Evolutionary conservation across 1,139 yeast species (phyloP), one percentile per base, ranked within the genome.

Genomic region (Blastobotrys illinoisensis): DNA sequence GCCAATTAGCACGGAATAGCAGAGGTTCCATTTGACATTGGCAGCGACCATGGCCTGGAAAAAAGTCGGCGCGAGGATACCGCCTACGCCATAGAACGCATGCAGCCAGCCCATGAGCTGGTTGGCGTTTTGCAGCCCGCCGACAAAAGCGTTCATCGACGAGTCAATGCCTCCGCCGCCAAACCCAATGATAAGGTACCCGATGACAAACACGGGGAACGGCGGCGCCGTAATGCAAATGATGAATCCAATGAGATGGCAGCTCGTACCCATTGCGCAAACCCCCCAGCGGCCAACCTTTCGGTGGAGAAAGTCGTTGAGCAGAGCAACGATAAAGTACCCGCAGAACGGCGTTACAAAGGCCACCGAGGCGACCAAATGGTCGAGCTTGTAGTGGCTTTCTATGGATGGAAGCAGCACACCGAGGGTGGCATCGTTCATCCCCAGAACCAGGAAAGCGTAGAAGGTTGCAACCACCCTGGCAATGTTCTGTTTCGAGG

Each of bases 31-130:
- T 49, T 59, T 60, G 5, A 78, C 64, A 1, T 81, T 82, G 1
- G 65, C 60, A 46, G 74, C 71, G 9, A 78, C 74, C 74, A 82
- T 73, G 9, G 77, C 69, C 0, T 86, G 82, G 3, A 81, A 83
- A 13, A 81, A 67, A 26, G 82, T 66, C 0, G 88, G 88, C 2
- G 84, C 74, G 1, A 81, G 57, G 4, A 82, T 79, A 1, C 86
- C 88, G 9, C 88, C 88, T 1, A 79, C 56, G 1, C 88, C 88
- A 64, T 83, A 83, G 9, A 73, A 65, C 0, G 84, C 86, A 65
- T 83, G 88, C 59, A 75, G 74, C 43, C 72, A 67, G 0, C 86
- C 82, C 54, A 83, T 68, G 54, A 76, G 76, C 36, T 72, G 75
- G 11, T 82, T 74, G 49, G 78, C 74, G 24, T 75, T 75, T 45